Base-by-base conservation (phyloP, 495 filamentous ascomycete species). In the Aspergillus nidulans region DNA sequence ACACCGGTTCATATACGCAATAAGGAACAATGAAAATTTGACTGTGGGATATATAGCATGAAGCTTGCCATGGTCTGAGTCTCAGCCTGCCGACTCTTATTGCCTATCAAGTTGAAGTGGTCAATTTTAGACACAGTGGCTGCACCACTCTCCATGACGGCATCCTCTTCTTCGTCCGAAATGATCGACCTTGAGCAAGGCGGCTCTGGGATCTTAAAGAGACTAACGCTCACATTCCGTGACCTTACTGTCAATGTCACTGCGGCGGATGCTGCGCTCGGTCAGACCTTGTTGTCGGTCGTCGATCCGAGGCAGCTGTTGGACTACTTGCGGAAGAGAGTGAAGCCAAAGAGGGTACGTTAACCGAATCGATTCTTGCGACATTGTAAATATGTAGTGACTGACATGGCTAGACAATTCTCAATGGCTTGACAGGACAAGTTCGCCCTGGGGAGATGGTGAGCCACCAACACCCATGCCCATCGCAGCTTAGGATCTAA, bases 371-470 rank as follows among this genome's bases (percentile, higher is more conserved):
- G 9, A 34, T 28, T 4, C 26, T 4, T 28, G 9, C 26, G n/a
- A n/a, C n/a, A n/a, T n/a, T n/a, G n/a, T n/a, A n/a, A n/a, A n/a
- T 28, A 4, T 28, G 9, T 28, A 28, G 4, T 13, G 4, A 6
- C 20, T 23, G 12, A 36, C 13, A 16, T 4, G 2, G 15, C 12
- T 24, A 74, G 70, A 68, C 69, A 21, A 75, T 75, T 36, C 52
- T 75, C 16, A 72, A 75, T 15, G 58, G 69, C 28, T 45, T 73
- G 6, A 63, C 56, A 13, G 72, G 72, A 1, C 72, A 75, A 48
- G 66, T 75, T 0, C 64, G 63, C 6, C 72, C 72, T 0, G 70
- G 72, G 0, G 72, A 75, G 55, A 75, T 73, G 72, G 71, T 74
- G 67, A 20, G 62, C 30, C 10, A 28, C n/a, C n/a, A n/a, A n/a